Evolutionary conservation across 192 early-diverging fungal genomes (phyloP).

Genomic region (Pilaira anomala): DNA sequence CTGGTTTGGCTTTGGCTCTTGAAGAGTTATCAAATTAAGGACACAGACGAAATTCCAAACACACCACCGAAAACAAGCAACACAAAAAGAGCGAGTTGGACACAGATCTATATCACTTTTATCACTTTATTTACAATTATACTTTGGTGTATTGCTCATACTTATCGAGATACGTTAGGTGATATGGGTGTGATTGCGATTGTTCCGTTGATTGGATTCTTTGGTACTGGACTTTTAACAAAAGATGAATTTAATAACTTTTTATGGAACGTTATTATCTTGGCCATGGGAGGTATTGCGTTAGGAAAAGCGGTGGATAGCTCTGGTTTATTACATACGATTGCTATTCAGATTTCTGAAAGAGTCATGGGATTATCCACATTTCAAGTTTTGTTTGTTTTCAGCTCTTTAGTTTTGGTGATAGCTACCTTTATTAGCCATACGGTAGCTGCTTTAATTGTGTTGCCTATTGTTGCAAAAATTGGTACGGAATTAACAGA

Average conservation of each 20-base stretch:
- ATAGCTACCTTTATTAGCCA: conserved; percentile 92
- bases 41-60: conserved; percentile 53
- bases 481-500: conserved; percentile 77
- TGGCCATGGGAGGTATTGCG: conserved; percentile 95
- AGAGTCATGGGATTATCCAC: conserved; percentile 62
- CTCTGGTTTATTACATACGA: conserved; percentile 75
- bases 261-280: conserved; percentile 85
- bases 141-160: conserved; percentile 86
- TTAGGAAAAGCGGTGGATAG: conserved; percentile 89
- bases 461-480: conserved; percentile 87
- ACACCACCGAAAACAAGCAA: conserved; percentile 54
- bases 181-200: conserved; percentile 97
- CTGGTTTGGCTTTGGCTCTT: conserved; percentile 81
- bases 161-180: conserved; percentile 71
- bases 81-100: conserved; percentile 20
- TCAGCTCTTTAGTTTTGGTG: conserved; percentile 75
- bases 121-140: conserved; percentile 75
- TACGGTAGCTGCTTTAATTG: conserved; percentile 92
- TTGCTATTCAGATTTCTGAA: conserved; percentile 65
- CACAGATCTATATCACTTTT: conserved; percentile 74
- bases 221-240: conserved; percentile 84
- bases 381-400: conserved; percentile 71
- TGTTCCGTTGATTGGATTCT: conserved; percentile 85
- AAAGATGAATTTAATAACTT: conserved; percentile 98
- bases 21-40: conserved; percentile 69